Percentiles rank a stretch among this genome's conserved stretches.
Conservation (phyloP, 306 rosid species). For the Corylus americana region DNA sequence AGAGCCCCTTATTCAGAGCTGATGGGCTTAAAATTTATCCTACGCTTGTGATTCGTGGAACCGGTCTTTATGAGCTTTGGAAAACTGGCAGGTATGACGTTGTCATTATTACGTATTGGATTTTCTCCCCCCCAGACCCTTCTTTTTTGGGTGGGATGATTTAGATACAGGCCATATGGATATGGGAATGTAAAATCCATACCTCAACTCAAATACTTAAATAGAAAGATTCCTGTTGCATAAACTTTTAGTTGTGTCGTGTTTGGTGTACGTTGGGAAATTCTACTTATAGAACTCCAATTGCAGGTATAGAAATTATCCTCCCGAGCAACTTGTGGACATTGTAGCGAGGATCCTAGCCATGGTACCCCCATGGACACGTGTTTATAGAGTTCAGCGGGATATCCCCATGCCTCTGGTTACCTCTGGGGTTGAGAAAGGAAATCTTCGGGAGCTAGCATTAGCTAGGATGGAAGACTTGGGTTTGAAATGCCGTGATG, state of each 20-base stretch:
- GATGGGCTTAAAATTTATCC: constrained; percentile 99
- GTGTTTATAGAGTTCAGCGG: constrained; percentile 98
- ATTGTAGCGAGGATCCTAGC: constrained; percentile 91
- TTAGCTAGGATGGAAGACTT: constrained; percentile 97
- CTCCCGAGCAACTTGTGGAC: constrained; percentile 99
- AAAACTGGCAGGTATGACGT: constrained; percentile 85
- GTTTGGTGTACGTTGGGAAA: constrained; percentile 13
- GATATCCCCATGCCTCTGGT: constrained; percentile 99
- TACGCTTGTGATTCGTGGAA: constrained; percentile 96
- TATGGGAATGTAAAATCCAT: neutral
- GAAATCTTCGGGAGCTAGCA: constrained; percentile 92
- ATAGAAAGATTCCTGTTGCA: neutral
- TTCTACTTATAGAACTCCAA: constrained; percentile 19
- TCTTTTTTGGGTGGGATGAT: neutral
- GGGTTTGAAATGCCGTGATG: constrained; percentile 97
- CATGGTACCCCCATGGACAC: constrained; percentile 98
- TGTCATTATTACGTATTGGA: constrained; percentile 11
- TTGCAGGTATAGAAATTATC: constrained; percentile 91
- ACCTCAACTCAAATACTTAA: neutral
- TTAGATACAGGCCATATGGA: neutral
- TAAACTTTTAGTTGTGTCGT: neutral
- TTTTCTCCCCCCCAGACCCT: neutral
- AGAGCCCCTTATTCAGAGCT: constrained; percentile 88
- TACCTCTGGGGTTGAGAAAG: constrained; percentile 98
- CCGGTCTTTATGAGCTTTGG: constrained; percentile 99